Evolutionary conservation across 1,139 yeast species (phyloP), one percentile per base, ranked within the genome.

Genomic region (Candida glucosophila): DNA sequence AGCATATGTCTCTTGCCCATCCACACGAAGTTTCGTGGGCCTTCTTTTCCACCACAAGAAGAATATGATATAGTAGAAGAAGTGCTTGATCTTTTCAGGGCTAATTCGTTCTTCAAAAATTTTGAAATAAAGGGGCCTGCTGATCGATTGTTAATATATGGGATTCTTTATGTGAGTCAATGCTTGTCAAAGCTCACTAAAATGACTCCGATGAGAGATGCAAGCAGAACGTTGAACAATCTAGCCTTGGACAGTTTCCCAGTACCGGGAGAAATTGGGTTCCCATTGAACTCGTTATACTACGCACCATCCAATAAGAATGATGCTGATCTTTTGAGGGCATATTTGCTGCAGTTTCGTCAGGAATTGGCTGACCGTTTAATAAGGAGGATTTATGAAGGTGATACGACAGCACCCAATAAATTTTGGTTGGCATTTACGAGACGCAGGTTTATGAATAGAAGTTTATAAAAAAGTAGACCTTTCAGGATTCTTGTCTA

Each of bases 71-170:
- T 90, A 33, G 69, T 82, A 32, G 98, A 90, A 47, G 99, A 90
- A 54, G 70, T 78, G 15, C 59, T 90, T 32, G 98, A 90, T 54
- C 67, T 90, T 32, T 90, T 90, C 55, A 69, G 98, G 39, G 96
- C 97, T 44, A 90, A 90, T 55, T 82, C 95, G 5, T 88, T 90
- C 57, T 90, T 92, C 69, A 80, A 83, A 50, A 90, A 90, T 64
- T 92, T 90, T 54, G 98, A 92, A 58, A 86, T 90, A 58, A 85
- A 85, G 51, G 95, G 96, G 8, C 85, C 94, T 12, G 81, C 96
- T 3, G 99, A 90, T 54, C 69, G 99, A 40, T 71, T 90, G n/a
- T 65, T 90, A 35, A 88, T 92, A 44, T 90, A 90, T 50, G 99
- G 98, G n/a, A 90, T 90, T 33, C 62, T 92, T 34, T 90, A 75